These are phyloP conservation scores for Lasiodiplodia gonubiensis DNA, from an alignment of 2,329 filamentous ascomycete genomes.

Conservation along the genomic window DNA sequence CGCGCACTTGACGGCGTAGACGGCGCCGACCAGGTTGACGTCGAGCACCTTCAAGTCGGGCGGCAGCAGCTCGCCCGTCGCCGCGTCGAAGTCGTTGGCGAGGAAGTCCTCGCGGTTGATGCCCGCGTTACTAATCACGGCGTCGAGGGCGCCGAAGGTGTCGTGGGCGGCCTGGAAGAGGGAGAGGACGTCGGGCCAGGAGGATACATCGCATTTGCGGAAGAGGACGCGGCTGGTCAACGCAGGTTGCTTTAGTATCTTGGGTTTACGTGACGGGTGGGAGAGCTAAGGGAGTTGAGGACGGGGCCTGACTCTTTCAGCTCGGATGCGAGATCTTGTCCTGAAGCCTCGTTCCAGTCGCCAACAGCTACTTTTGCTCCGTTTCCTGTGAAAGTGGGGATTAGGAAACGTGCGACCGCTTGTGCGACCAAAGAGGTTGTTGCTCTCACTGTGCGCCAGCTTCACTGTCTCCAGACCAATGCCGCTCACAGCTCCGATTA, in stretches of 20 bases:
- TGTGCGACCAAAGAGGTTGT: not conserved
- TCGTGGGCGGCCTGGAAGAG: constrained; percentile 21
- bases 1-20: constrained; percentile 35
- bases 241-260: not conserved
- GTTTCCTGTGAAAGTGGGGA: constrained; percentile 28
- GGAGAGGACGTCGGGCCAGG: constrained; percentile 16
- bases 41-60: constrained; percentile 35
- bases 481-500: constrained; percentile 36
- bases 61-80: constrained; percentile 28
- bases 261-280: not conserved
- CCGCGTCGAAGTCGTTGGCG: constrained; percentile 28
- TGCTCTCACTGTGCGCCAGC: constrained; percentile 32
- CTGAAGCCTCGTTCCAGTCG: constrained; percentile 32
- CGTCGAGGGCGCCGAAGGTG: constrained; percentile 26
- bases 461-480: constrained; percentile 34
- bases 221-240: constrained; percentile 11
- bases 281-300: too few relatives aligned
- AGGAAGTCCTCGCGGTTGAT: constrained; percentile 29
- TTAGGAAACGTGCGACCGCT: not conserved
- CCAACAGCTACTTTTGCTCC: constrained; percentile 36
- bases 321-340: constrained; percentile 30
- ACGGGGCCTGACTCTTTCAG: constrained; percentile 10
- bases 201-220: constrained; percentile 13
- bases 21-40: constrained; percentile 34
- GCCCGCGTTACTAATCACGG: constrained; percentile 30